These are phyloP conservation scores for Pseudogymnoascus sp. DNA, from an alignment of 2,329 filamentous ascomycete species.

Conservation along the genomic window DNA sequence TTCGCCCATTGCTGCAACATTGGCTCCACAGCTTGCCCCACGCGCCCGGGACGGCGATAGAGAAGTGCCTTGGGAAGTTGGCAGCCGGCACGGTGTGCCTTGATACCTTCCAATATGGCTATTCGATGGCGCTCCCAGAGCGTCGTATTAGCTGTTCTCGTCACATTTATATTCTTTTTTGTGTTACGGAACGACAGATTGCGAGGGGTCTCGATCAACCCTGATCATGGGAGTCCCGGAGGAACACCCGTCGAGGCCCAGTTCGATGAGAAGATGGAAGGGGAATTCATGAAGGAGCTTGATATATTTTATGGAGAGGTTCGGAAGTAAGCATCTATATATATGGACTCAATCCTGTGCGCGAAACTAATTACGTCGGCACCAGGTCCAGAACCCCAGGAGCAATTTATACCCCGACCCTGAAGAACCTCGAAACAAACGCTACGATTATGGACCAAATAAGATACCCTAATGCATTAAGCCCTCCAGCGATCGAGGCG, in stretches of 20 bases:
- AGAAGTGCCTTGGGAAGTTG: not conserved
- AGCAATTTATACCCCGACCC: conserved; percentile 51
- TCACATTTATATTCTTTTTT: not conserved
- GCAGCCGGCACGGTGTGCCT: not conserved
- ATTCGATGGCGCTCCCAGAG: not conserved
- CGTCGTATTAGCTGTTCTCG: not conserved
- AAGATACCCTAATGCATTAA: conserved; percentile 30
- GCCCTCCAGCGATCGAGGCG: conserved; percentile 29
- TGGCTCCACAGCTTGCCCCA: not conserved
- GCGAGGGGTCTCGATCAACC: not conserved
- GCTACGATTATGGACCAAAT: conserved; percentile 29
- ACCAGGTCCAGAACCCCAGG: conserved; percentile 41
- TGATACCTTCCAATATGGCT: not conserved
- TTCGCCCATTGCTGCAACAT: not conserved
- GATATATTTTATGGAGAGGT: conserved; percentile 25
- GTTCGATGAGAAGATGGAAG: conserved; percentile 10
- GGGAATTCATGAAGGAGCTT: conserved; percentile 35
- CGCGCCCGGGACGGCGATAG: not conserved
- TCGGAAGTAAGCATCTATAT: conserved; percentile 27
- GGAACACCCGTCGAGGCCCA: not conserved
- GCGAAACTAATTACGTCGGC: conserved; percentile 12
- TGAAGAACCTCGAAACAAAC: conserved; percentile 40
- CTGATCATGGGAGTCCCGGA: not conserved
- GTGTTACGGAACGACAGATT: not conserved
- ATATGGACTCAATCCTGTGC: conserved; percentile 16